Conservation (phyloP, 805 yeast species). For the Nakazawaea molendinolei region DNA sequence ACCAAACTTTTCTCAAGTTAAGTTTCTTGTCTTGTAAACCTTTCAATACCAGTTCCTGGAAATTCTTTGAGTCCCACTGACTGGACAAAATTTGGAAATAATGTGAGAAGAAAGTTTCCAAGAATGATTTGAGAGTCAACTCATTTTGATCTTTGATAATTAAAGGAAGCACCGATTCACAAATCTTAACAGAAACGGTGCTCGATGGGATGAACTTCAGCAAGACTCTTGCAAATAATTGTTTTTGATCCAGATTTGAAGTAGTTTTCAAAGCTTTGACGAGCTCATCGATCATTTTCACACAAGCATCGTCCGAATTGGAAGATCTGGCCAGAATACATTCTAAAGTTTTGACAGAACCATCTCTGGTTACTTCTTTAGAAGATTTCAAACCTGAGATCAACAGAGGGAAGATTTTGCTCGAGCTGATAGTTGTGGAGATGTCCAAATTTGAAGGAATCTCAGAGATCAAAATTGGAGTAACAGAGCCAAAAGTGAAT, state of each 20-base stretch:
- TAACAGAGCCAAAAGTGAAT: slow-evolving; percentile 45
- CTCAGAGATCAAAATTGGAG: slow-evolving; percentile 40
- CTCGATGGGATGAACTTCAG: slow-evolving; percentile 22
- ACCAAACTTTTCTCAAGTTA: slow-evolving; percentile 65
- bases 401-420: slow-evolving; percentile 43
- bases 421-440: slow-evolving; percentile 30
- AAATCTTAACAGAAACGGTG: slow-evolving; percentile 22
- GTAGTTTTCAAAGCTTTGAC: slow-evolving; percentile 50
- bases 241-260: slow-evolving; percentile 61
- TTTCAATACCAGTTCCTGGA: slow-evolving; percentile 30
- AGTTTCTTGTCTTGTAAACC: slow-evolving; percentile 66
- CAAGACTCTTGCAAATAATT: slow-evolving; percentile 40
- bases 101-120: slow-evolving; percentile 43
- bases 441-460: slow-evolving; percentile 32
- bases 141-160: slow-evolving; percentile 76
- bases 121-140: slow-evolving; percentile 40
- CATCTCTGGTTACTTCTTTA: slow-evolving; percentile 55
- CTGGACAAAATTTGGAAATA: slow-evolving; percentile 25
- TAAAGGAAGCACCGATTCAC: slow-evolving; percentile 40
- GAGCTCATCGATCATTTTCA: slow-evolving; percentile 42
- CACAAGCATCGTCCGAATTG: slow-evolving; percentile 20
- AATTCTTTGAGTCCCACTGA: slow-evolving; percentile 17
- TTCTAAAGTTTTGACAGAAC: slow-evolving; percentile 33
- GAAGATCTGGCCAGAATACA: slow-evolving; percentile 18
- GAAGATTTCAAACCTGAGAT: slow-evolving; percentile 59